Evolutionary conservation across 352 stramenopile species (phyloP).

Genomic region (Saprolegnia diclina): DNA sequence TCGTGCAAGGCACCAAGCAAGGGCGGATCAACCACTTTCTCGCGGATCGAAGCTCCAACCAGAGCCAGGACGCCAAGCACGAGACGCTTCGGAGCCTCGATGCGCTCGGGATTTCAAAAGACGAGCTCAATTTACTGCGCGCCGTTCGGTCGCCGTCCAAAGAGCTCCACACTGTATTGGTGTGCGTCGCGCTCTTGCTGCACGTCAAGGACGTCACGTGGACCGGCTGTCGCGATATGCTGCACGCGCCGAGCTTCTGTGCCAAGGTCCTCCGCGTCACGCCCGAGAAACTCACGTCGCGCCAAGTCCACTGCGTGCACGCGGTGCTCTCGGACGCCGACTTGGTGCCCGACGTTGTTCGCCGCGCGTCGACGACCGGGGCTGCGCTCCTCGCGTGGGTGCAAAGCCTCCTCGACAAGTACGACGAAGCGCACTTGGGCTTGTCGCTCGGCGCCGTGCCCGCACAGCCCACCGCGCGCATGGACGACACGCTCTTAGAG

Average conservation of each 20-base stretch:
- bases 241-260: conserved; percentile 5
- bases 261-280: conserved; percentile 5
- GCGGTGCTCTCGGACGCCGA: conserved; percentile 2
- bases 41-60: conserved; percentile 32
- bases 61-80: conserved; percentile 30
- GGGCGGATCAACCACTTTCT: conserved; percentile 67
- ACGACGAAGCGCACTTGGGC: conserved; percentile 2
- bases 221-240: conserved; percentile 18
- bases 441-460: neutral
- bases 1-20: conserved; percentile 46
- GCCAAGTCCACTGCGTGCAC: conserved; percentile 8
- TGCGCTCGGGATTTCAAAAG: conserved; percentile 57
- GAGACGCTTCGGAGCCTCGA: conserved; percentile 32
- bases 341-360: neutral
- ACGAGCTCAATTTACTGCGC: conserved; percentile 59
- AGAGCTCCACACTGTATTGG: conserved; percentile 73
- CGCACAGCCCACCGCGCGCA: neutral
- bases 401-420: neutral
- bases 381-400: conserved; percentile 17
- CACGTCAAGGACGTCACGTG: conserved; percentile 29
- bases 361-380: neutral
- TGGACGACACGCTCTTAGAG: neutral
- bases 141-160: conserved; percentile 55
- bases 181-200: conserved; percentile 66
- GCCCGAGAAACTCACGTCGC: neutral